These are phyloP conservation scores for Ceratobasidium sp. DNA, from an alignment of 1,284 basidiomycete genomes.

Conservation along the genomic window DNA sequence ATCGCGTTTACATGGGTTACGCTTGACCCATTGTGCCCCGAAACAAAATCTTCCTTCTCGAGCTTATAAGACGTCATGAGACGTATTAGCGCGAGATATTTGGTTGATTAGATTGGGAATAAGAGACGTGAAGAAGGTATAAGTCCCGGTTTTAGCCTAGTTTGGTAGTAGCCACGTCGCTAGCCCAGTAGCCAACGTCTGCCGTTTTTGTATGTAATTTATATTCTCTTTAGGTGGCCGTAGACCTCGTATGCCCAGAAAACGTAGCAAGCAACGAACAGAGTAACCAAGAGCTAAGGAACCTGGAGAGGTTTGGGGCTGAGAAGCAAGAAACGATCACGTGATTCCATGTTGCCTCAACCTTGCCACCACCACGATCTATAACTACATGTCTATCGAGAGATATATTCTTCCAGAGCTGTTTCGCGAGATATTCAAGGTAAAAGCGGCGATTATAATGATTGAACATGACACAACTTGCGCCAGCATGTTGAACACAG, in stretches of 20 bases:
- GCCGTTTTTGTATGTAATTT: background rate
- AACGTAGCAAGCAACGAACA: background rate
- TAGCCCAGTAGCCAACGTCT: slow-evolving; percentile 14
- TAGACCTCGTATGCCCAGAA: background rate
- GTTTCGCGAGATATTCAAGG: slow-evolving; percentile 38
- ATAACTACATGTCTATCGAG: slow-evolving; percentile 18
- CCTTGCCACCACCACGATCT: background rate
- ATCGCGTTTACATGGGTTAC: slow-evolving; percentile 81
- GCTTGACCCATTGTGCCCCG: slow-evolving; percentile 81
- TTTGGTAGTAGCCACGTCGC: slow-evolving; percentile 16
- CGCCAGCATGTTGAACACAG: slow-evolving; percentile 31
- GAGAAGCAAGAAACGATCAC: slow-evolving; percentile 4
- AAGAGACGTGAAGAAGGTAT: background rate
- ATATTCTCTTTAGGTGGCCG: background rate
- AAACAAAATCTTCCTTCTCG: slow-evolving; percentile 89
- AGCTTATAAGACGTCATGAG: slow-evolving; percentile 70
- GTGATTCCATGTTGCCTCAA: background rate
- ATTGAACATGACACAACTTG: background rate
- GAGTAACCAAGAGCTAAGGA: background rate
- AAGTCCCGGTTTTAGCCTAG: slow-evolving; percentile 6
- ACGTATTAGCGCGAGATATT: background rate
- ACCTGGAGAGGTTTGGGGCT: background rate
- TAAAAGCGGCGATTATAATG: background rate
- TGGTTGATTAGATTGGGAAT: background rate
- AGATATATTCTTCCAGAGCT: slow-evolving; percentile 12